Evolutionary conservation across 169 alveolate species (phyloP).

Genomic region (Cryptosporidium parvum): DNA sequence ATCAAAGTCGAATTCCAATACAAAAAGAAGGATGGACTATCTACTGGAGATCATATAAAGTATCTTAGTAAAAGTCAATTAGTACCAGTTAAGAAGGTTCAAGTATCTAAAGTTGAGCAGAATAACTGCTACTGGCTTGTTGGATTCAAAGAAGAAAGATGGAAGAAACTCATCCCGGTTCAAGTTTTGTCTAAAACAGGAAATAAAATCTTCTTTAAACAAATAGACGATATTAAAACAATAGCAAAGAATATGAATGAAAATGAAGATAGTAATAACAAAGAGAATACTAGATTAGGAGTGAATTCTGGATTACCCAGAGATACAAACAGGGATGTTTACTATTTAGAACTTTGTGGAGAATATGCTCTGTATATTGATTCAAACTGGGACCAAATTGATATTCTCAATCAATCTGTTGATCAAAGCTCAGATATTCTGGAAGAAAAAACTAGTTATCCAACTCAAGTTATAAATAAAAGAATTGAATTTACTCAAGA

Average conservation of each 20-base stretch:
- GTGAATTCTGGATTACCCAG: background rate
- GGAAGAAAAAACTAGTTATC: too few species aligned
- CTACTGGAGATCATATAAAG: background rate
- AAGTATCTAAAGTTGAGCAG: background rate
- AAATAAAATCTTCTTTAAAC: background rate
- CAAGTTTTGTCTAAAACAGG: too few species aligned
- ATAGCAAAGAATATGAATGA: background rate
- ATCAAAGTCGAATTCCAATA: background rate
- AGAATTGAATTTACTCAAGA: too few species aligned
- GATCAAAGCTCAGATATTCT: background rate
- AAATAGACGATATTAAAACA: background rate
- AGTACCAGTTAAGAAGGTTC: background rate
- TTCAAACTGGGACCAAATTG: background rate
- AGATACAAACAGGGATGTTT: background rate
- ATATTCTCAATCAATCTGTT: background rate
- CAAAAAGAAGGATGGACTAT: slow-evolving; percentile 5
- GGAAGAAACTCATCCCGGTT: background rate
- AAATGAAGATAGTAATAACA: background rate
- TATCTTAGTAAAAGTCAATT: background rate
- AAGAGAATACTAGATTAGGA: too few species aligned
- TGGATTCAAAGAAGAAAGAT: background rate
- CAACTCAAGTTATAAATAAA: too few species aligned
- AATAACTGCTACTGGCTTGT: background rate
- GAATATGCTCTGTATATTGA: background rate
- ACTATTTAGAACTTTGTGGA: slow-evolving; percentile 26